Base-by-base conservation (phyloP, 352 stramenopile genomes). In the Elongisporangium undulatum region DNA sequence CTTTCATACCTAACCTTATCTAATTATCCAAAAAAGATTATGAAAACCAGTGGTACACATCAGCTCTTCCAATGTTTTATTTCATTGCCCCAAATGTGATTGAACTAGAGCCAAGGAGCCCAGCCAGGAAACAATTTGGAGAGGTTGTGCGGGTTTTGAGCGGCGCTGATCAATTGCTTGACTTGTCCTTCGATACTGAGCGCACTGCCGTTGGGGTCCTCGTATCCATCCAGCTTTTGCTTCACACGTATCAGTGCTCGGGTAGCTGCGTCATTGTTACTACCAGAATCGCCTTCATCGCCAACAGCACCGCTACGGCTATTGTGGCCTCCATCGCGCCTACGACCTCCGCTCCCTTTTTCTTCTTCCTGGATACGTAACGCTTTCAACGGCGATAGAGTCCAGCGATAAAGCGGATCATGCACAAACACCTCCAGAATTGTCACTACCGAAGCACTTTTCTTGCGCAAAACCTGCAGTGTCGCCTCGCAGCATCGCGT, bases 361-460 rank as follows among this genome's bases (percentile, higher is more conserved):
- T 70, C 59, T 56, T 77, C 76, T 84, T 87, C 60, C 79, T 94
- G 75, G 68, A 96, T 90, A 20, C 74, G 74, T 6, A 96, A 68
- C 23, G 88, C 89, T 63, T 98, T 92, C 16, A 97, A 68, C 23
- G 94, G 89, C 34, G 88, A 98, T 29, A 98, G 62, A 17, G 86
- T 98, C 97, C 97, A 99, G 49, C 94, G 94, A 74, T 99, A 99
- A 9, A 99, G 80, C n/a, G 98, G 98, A 66, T 99, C 97, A 56
- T 99, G 96, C 49, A 99, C 90, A 59, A 99, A 96, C 22, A 99
- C 98, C 59, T 99, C 97, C 13, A 99, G 78, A 67, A 99, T 99
- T 17, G 97, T 99, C 20, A 99, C 81, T 13, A 99, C 76, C 6
- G 95, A 90, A 23, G 89, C 83, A 34, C 83, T 82, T 67, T 99